Percentiles rank a stretch among this genome's conserved stretches.
Conservation (phyloP, 306 rosid species). For the Citrullus amarus region DNA sequence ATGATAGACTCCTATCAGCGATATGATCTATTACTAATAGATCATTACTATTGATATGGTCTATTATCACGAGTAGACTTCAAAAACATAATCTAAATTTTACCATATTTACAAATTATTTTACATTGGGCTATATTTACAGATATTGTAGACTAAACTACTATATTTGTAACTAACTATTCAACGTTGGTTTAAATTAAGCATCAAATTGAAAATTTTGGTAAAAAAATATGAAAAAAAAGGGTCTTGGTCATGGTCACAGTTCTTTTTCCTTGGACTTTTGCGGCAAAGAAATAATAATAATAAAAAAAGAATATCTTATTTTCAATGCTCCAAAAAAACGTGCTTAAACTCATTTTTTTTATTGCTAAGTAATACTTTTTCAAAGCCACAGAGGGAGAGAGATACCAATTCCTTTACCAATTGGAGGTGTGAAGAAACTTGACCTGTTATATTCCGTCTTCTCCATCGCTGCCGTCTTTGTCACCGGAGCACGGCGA, state of each 20-base stretch:
- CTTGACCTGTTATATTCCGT: not conserved
- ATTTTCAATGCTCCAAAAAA: not conserved
- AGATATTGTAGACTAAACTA: too few species aligned
- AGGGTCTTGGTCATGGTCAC: not conserved
- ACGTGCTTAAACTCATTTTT: constrained; percentile 4
- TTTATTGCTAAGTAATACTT: not conserved
- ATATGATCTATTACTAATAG: too few species aligned
- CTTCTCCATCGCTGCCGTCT: not conserved
- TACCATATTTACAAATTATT: too few species aligned
- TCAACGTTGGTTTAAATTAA: too few species aligned
- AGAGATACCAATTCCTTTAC: not conserved
- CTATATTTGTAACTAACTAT: too few species aligned
- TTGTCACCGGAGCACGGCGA: not conserved
- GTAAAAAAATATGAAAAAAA: not conserved
- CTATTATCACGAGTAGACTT: too few species aligned
- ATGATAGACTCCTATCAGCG: too few species aligned
- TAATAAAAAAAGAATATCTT: not conserved
- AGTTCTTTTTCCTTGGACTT: not conserved
- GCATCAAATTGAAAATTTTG: not conserved
- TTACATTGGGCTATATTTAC: too few species aligned
- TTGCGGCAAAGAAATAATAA: not conserved
- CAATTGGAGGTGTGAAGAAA: not conserved
- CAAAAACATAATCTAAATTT: too few species aligned
- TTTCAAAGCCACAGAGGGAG: not conserved
- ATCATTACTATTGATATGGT: too few species aligned